phyloP scores from a whole-genome alignment of 2,329 filamentous ascomycete genomes.

The Hawksworthiomyces lignivorus region DNA sequence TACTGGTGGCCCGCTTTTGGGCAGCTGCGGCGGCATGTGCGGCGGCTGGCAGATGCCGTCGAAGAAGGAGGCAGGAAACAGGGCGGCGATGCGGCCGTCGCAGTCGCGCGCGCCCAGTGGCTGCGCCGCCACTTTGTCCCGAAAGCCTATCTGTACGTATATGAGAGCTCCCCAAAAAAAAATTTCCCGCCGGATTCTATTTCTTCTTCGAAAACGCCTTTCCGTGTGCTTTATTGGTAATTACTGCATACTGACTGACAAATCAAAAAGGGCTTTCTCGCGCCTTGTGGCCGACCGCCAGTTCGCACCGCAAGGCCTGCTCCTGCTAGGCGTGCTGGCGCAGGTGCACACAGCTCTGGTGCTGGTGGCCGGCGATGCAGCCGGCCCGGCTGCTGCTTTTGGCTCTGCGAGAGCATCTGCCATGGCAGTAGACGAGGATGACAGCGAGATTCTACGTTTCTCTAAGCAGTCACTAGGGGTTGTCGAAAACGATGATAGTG shows the following conservation, averaged over 20 bases:
- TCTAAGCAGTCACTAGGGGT: too few relatives aligned
- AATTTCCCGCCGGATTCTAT: too few relatives aligned
- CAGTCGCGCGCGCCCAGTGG: conserved; percentile 26
- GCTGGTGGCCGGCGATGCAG: conserved; percentile 24
- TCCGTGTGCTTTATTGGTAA: conserved; percentile 2
- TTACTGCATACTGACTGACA: background rate
- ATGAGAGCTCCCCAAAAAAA: too few relatives aligned
- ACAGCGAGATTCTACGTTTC: too few relatives aligned
- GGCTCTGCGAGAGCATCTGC: too few relatives aligned
- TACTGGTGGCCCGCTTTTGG: conserved; percentile 75
- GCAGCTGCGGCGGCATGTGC: conserved; percentile 60
- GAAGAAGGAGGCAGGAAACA: too few relatives aligned
- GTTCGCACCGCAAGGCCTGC: conserved; percentile 62
- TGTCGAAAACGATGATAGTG: too few relatives aligned
- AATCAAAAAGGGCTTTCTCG: conserved; percentile 49
- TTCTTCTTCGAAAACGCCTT: too few relatives aligned
- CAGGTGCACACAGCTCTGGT: conserved; percentile 43
- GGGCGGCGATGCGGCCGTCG: conserved; percentile 1
- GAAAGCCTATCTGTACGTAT: conserved; percentile 37
- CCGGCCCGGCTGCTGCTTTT: too few relatives aligned
- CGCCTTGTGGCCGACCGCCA: conserved; percentile 65
- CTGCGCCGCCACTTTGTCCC: conserved; percentile 32
- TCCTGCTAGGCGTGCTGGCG: conserved; percentile 58
- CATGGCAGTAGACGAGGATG: too few relatives aligned
- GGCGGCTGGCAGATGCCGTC: conserved; percentile 40